phyloP scores from a whole-genome alignment of 1,139 yeast species.

The Debaryomyces singareniensis region DNA sequence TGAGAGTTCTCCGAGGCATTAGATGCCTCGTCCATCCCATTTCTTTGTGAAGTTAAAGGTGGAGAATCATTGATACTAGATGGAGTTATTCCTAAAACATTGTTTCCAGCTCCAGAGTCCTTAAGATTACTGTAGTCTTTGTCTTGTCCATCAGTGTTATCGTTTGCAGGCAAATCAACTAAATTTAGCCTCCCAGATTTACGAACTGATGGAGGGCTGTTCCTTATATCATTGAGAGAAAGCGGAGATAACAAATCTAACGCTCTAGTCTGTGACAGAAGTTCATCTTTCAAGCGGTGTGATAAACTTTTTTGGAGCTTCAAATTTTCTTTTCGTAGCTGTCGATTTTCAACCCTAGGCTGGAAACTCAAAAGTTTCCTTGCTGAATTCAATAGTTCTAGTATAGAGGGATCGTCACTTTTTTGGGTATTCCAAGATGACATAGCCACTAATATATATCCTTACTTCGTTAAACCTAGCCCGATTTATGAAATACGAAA shows the following conservation, averaged over 20 bases:
- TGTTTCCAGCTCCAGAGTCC: neutral
- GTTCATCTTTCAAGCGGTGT: neutral
- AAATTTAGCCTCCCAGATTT: neutral
- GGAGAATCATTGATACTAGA: constrained; percentile 24
- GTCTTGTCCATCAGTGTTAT: neutral
- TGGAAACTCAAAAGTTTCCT: constrained; percentile 34
- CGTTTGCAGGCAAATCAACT: neutral
- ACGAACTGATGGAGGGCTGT: constrained; percentile 8
- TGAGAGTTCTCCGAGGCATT: neutral
- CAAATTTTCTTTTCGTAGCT: constrained; percentile 28
- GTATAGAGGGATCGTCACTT: constrained; percentile 26
- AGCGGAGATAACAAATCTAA: constrained; percentile 39
- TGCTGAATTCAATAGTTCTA: constrained; percentile 40
- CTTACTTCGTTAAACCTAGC: neutral
- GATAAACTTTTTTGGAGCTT: constrained; percentile 16
- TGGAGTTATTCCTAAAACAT: constrained; percentile 10
- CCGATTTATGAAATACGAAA: neutral
- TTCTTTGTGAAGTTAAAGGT: constrained; percentile 5
- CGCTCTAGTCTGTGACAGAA: constrained; percentile 5
- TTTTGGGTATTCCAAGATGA: constrained; percentile 1
- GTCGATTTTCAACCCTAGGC: constrained; percentile 38
- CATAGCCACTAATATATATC: neutral
- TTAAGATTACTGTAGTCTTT: neutral
- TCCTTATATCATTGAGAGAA: constrained; percentile 30
- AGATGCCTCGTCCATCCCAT: too few species aligned